Conservation (phyloP, 1,139 yeast species). For the Scheffersomyces illinoinensis region DNA sequence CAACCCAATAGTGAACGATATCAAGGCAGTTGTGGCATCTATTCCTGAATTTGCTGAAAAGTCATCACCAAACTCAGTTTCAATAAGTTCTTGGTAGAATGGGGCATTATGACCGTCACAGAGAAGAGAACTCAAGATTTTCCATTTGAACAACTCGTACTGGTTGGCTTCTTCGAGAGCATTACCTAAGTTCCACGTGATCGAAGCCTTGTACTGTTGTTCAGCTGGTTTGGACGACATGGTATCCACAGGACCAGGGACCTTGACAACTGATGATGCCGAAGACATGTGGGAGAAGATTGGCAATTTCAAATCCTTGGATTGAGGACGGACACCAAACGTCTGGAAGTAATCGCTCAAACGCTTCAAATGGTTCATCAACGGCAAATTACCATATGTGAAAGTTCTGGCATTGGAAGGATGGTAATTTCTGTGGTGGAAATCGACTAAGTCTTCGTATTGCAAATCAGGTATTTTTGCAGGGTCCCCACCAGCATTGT, state of each 20-base stretch:
- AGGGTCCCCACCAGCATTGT: slow-evolving; percentile 97
- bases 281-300: slow-evolving; percentile 17
- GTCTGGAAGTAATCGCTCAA: slow-evolving; percentile 51
- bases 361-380: slow-evolving; percentile 60
- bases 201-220: slow-evolving; percentile 73
- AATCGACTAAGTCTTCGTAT: slow-evolving; percentile 73
- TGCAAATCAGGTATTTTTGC: slow-evolving; percentile 67
- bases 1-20: slow-evolving; percentile 81
- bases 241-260: slow-evolving; percentile 81
- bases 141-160: slow-evolving; percentile 73
- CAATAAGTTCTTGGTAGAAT: slow-evolving; percentile 79
- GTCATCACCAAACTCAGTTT: slow-evolving; percentile 81
- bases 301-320: slow-evolving; percentile 24
- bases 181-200: slow-evolving; percentile 85
- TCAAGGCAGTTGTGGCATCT: slow-evolving; percentile 77
- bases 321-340: slow-evolving; percentile 50
- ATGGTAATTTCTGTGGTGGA: slow-evolving; percentile 75
- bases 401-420: slow-evolving; percentile 88
- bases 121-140: slow-evolving; percentile 67
- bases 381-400: slow-evolving; percentile 80
- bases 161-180: slow-evolving; percentile 55
- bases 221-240: slow-evolving; percentile 61
- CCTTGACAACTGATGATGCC: slow-evolving; percentile 14
- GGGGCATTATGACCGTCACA: slow-evolving; percentile 94
- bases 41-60: slow-evolving; percentile 87